Evolutionary conservation across 352 stramenopile genomes (phyloP), one percentile per base, ranked within the genome.

Genomic region (Phytophthora hybrid): DNA sequence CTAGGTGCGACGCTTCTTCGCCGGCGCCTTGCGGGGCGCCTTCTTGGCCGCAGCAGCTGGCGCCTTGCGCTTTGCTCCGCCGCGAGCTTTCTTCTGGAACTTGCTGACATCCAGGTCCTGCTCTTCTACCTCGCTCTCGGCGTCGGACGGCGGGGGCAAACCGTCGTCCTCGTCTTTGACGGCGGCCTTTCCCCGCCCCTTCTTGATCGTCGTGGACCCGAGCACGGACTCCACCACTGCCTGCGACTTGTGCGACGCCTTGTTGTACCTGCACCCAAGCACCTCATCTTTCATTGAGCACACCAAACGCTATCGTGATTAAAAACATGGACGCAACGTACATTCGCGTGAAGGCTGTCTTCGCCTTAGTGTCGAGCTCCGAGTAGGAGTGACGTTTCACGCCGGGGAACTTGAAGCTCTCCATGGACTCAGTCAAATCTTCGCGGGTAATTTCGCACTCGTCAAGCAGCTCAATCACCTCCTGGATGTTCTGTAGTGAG

Each of bases 341-440:
- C 76, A 91, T 77, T 63, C 94, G 85, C 3, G 97, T 99, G 78
- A 99, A 99, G 16, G 92, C 87, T 2, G 95, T 90, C 79, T 99
- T 99, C 23, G 89, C 81, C 69, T 97, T 97, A 2, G 88, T 88
- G 55, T 97, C 87, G 19, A 98, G 82, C 51, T 95, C 79, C 1
- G 67, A 69, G 76, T 94, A 94, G 52, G 86, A 89, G 55, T 95
- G 80, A 26, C 87, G 84, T 67, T 92, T 91, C 57, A 95, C 72
- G 37, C 85, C 87, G 7, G 83, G 82, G 61, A 97, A 84, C 71
- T 93, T 92, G 74, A 97, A 94, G 73, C 82, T 92, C 69, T 99
- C 93, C 81, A 99, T 94, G 19, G 96, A 98, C 77, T 99, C 98
- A 11, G 98, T 98, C 21, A 99, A 71, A 77, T 99, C 98, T 76